Percentiles rank a stretch among this genome's conserved stretches.
Conservation (phyloP, 768 basidiomycete genomes). For the Crucibulum laeve region DNA sequence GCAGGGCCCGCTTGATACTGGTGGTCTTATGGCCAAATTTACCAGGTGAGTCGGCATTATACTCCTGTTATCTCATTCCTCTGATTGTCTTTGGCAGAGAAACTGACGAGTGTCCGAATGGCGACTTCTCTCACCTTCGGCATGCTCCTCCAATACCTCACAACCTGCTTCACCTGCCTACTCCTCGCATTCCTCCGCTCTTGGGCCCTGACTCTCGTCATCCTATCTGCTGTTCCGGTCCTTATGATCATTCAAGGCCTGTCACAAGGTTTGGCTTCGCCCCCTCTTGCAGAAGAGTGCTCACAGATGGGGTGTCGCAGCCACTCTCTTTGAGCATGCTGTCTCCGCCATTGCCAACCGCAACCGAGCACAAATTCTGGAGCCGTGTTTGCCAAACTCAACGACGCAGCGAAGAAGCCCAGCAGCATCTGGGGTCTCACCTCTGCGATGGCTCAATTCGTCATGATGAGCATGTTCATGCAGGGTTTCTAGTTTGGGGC, state of each 20-base stretch:
- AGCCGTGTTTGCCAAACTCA: constrained; percentile 38
- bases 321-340: constrained; percentile 77
- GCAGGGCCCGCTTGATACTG: constrained; percentile 26
- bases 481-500: constrained; percentile 96
- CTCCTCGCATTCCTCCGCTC: constrained; percentile 78
- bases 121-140: constrained; percentile 72
- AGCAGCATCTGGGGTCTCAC: constrained; percentile 75
- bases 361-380: constrained; percentile 42
- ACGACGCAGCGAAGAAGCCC: constrained; percentile 44
- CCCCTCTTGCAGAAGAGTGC: constrained; percentile 67
- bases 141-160: constrained; percentile 73
- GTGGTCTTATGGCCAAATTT: constrained; percentile 92
- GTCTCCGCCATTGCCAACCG: constrained; percentile 63
- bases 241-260: constrained; percentile 72
- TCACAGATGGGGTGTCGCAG: constrained; percentile 61
- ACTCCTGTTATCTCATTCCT: not conserved
- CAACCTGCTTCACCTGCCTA: constrained; percentile 75
- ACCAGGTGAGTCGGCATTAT: constrained; percentile 45
- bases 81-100: not conserved
- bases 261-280: constrained; percentile 65
- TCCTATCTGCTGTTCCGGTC: constrained; percentile 84
- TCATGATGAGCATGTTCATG: constrained; percentile 90
- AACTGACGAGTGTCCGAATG: not conserved
- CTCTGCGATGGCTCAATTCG: constrained; percentile 68
- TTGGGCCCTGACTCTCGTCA: constrained; percentile 83